Base-by-base conservation (phyloP, 768 basidiomycete species). In the Cystobasidium ongulense region DNA sequence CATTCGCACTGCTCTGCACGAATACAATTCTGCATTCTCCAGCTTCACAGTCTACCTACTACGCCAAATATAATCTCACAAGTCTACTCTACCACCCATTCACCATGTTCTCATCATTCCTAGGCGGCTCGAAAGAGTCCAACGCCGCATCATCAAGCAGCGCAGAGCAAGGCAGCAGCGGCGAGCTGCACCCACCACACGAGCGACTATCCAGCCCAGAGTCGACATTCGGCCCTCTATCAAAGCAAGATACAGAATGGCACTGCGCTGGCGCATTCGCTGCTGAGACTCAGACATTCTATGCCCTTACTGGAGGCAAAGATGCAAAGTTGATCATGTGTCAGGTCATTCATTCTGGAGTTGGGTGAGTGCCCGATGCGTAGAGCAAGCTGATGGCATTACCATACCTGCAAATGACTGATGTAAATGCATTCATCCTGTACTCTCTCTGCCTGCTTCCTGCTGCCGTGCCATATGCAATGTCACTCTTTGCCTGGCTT, bases 211-310 rank as follows among this genome's bases (percentile, higher is more conserved):
- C 46, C 11, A 71, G 43, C 39, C 68, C 68, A 36, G 68, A 71
- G 18, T n/a, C 68, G 31, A 71, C 68, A n/a, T 71, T 71, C 35
- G 91, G 91, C n/a, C 86, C 87, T 77, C 87, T 95, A 71, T 86
- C 86, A 76, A 82, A 85, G 23, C 85, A 85, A 77, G 92, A 95
- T 81, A 86, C 86, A 36, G 88, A 90, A 80, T 95, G 92, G 92
- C 80, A 86, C 35, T 92, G 90, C 81, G 83, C 87, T 0, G 84
- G 87, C 62, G 92, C 94, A 0, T 95, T 98, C 80, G 85, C 86
- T 29, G 89, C 92, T 0, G 96, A 98, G 81, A 96, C 95, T 0
- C 92, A 96, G 80, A 85, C 81, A 0, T 98, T 89, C 83, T 99
- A 99, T 81, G 84, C 88, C 54, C 85, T 89, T 77, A 70, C 59